Base-by-base conservation (phyloP, 225 moss, liverwort and hornwort species). In the Pseudoscleropodium purum region DNA sequence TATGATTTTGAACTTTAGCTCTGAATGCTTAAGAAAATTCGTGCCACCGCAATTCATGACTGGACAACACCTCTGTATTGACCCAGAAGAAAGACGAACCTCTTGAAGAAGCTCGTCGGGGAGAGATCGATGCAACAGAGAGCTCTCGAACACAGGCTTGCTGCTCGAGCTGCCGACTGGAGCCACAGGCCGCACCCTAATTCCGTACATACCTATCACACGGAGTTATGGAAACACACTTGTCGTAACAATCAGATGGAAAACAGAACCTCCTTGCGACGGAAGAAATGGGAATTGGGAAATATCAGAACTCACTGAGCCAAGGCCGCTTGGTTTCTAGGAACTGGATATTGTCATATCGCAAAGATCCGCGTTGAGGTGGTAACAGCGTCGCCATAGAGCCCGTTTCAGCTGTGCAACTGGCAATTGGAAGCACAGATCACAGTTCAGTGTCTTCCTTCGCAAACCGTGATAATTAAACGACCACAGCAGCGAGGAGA, bases 41-140 rank as follows among this genome's bases (percentile, higher is more conserved):
- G 45, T 67, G 75, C 36, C 47, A 86, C 86, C 54, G 49, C 52
- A 86, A 70, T 73, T 86, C 84, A 45, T 57, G 27, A 65, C 54
- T 62, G 34, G 4, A 66, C 79, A 73, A 57, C 17, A 74, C 26
- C 64, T 77, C 78, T 63, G 34, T 13, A 51, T 30, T 41, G 68
- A 29, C 36, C 65, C 59, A 67, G 90, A 56, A 47, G 47, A 81
- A 84, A 85, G 89, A 77, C 83, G 64, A 81, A 97, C 99, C 97
- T 99, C 99, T 59, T 95, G 96, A 68, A 99, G 95, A 88, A 99
- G 96, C 86, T 99, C 99, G 92, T 99, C 99, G n/a, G 99, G 99
- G 77, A 99, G 97, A 76, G 89, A 75, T 24, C 93, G 93, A 92
- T 99, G 99, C 85, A 99, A 88, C 51, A 94, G 92, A 73, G 97